Conservation (phyloP, 768 basidiomycete species). For the Heimioporus sp. region DNA sequence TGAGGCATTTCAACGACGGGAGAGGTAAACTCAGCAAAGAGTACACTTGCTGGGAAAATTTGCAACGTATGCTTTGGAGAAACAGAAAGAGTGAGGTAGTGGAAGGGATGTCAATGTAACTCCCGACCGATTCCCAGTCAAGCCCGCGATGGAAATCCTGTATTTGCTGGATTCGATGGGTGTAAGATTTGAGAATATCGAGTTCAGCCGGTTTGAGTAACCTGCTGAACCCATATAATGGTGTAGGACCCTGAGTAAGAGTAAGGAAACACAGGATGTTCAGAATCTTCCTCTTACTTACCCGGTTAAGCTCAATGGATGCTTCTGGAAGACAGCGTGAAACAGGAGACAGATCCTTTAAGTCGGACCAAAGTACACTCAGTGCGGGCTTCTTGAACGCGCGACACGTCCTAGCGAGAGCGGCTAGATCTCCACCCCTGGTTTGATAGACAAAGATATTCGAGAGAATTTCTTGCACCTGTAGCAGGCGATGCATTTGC, state of each 20-base stretch:
- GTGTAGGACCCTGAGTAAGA: not conserved
- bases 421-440: not conserved
- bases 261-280: not conserved
- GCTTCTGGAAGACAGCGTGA: not conserved
- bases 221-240: not conserved
- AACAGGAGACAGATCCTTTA: not conserved
- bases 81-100: not conserved
- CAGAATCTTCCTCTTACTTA: not conserved
- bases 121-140: not conserved
- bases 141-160: not conserved
- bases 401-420: slow-evolving; percentile 1
- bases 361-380: slow-evolving; percentile 6
- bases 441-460: not conserved
- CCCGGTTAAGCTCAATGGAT: not conserved
- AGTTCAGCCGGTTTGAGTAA: not conserved
- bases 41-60: not conserved
- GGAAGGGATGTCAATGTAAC: not conserved
- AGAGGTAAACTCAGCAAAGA: not conserved
- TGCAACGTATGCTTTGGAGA: not conserved
- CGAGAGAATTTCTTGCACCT: slow-evolving; percentile 2
- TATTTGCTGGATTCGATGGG: not conserved
- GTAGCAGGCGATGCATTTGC: slow-evolving; percentile 5
- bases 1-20: not conserved
- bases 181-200: slow-evolving; percentile 2
- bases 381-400: slow-evolving; percentile 8